A percentile compares a stretch with the other conserved stretches of the same genome.
Evolutionary conservation across 306 rosid species (phyloP).

Genomic region (Hippophae gyantsensis): DNA sequence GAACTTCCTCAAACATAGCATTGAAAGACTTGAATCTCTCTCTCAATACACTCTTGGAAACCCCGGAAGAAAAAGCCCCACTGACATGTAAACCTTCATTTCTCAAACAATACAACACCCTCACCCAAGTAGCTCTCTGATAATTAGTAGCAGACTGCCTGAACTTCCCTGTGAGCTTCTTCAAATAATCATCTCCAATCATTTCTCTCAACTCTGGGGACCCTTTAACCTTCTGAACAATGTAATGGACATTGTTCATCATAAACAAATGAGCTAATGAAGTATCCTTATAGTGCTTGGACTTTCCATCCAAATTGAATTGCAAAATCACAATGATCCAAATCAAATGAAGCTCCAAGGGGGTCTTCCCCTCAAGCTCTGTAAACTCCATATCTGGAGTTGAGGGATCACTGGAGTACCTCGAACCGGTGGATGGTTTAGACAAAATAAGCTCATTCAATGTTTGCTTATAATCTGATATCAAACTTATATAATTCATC

Average conservation of each 20-base stretch:
- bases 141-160: constrained; percentile 86
- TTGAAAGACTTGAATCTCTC: constrained; percentile 93
- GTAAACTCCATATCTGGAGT: constrained; percentile 85
- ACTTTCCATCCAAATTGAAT: constrained; percentile 84
- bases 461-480: constrained; percentile 77
- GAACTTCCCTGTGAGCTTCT: constrained; percentile 66
- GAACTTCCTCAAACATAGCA: constrained; percentile 96
- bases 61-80: constrained; percentile 86
- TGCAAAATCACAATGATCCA: constrained; percentile 92
- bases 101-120: constrained; percentile 72
- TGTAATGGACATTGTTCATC: constrained; percentile 98
- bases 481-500: constrained; percentile 88
- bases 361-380: constrained; percentile 70
- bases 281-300: constrained; percentile 76
- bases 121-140: constrained; percentile 94
- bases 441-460: constrained; percentile 82
- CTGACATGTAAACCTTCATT: constrained; percentile 88
- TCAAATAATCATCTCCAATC: constrained; percentile 85
- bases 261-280: constrained; percentile 69
- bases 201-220: constrained; percentile 82
- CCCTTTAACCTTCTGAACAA: constrained; percentile 86
- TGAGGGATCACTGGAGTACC: constrained; percentile 67
- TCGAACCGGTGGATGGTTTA: constrained; percentile 73
- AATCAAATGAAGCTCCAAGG: constrained; percentile 86
- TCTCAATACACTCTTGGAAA: constrained; percentile 81